These are phyloP conservation scores for Mycena maculata DNA, from an alignment of 768 basidiomycete species.

Conservation along the genomic window DNA sequence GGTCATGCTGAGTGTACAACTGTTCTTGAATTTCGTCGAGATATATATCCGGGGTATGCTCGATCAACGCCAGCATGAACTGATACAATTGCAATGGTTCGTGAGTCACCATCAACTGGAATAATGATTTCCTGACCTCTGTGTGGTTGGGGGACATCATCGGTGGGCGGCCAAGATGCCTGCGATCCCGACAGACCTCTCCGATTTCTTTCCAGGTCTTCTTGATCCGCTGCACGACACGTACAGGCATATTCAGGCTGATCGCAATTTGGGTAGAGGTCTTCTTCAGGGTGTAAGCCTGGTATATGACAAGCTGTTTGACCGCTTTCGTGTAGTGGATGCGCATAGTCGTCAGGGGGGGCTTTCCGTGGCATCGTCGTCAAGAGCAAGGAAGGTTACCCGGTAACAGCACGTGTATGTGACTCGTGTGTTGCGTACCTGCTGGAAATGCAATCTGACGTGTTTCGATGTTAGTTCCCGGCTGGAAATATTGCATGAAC, in stretches of 20 bases:
- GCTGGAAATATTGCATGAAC: too few species aligned
- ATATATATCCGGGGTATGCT: too few species aligned
- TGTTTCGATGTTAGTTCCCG: too few species aligned
- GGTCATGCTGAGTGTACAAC: neutral
- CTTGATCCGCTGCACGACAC: conserved; percentile 11
- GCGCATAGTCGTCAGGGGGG: neutral
- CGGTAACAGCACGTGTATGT: too few species aligned
- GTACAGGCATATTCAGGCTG: neutral
- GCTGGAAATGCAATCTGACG: neutral
- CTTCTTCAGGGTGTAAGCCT: neutral
- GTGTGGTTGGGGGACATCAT: too few species aligned
- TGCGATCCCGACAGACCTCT: too few species aligned
- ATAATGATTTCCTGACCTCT: too few species aligned
- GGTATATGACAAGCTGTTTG: neutral
- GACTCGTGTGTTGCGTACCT: too few species aligned
- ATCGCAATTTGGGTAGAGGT: neutral
- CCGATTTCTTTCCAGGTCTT: conserved; percentile 30
- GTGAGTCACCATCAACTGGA: conserved; percentile 8
- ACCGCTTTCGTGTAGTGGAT: neutral
- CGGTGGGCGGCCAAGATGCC: conserved; percentile 6
- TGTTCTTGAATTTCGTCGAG: too few species aligned
- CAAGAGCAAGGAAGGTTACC: too few species aligned
- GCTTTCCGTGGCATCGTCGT: too few species aligned
- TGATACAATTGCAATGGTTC: too few species aligned
- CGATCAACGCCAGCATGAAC: conserved; percentile 7